Percentiles rank a stretch among this genome's conserved stretches.
phyloP scores from a whole-genome alignment of 768 basidiomycete species.

The Amanita pseudoporphyria region DNA sequence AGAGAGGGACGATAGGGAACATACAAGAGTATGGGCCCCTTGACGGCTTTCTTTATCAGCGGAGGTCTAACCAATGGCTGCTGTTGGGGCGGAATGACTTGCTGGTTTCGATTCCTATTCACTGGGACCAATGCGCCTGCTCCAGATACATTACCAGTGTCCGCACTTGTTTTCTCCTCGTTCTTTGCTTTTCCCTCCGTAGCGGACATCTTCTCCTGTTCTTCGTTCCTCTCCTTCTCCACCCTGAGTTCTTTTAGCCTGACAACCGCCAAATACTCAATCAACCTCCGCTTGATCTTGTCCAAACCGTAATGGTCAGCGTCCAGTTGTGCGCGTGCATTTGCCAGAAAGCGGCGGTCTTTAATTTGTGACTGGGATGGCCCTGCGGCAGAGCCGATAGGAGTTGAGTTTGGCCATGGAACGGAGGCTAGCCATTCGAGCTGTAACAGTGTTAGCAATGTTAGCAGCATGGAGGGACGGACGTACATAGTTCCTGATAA shows the following conservation, averaged over 20 bases:
- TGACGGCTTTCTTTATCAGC: constrained; percentile 32
- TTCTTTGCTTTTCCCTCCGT: constrained; percentile 6
- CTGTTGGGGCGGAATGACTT: constrained; percentile 9
- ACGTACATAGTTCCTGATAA: constrained; percentile 74
- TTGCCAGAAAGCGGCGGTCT: constrained; percentile 51
- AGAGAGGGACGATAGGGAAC: constrained; percentile 8
- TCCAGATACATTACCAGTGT: too few relatives aligned
- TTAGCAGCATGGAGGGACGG: constrained; percentile 10
- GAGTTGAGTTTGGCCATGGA: constrained; percentile 65
- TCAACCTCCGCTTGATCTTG: constrained; percentile 83
- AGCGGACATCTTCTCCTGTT: constrained; percentile 19
- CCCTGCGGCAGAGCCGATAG: constrained; percentile 12
- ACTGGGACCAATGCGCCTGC: constrained; percentile 20
- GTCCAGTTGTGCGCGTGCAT: constrained; percentile 75
- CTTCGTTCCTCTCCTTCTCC: constrained; percentile 23
- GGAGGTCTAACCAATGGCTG: constrained; percentile 9
- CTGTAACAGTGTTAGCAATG: constrained; percentile 27
- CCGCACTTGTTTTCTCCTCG: constrained; percentile 8
- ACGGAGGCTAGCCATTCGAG: constrained; percentile 84
- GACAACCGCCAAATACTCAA: constrained; percentile 89
- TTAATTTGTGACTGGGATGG: constrained; percentile 21
- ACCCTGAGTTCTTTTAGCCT: constrained; percentile 44
- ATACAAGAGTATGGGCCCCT: constrained; percentile 67
- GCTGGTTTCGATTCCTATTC: constrained; percentile 16
- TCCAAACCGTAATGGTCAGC: constrained; percentile 88